These are phyloP conservation scores for Withania somnifera DNA, from an alignment of 305 asterid species.

Conservation along the genomic window DNA sequence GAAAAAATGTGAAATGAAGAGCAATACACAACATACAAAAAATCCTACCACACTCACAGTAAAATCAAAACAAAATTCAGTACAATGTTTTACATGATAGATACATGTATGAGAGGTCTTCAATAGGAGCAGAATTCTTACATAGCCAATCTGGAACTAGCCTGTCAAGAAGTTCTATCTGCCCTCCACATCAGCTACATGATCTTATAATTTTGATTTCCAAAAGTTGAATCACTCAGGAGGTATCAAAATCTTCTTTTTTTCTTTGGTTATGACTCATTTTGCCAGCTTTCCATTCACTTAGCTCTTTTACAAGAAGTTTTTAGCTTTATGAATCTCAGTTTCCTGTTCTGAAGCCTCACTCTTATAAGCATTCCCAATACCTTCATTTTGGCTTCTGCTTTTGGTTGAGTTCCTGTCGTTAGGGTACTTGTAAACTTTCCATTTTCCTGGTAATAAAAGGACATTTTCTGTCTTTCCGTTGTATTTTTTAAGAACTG, in stretches of 20 bases:
- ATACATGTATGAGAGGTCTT: conserved; percentile 64
- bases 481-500: background rate
- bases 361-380: background rate
- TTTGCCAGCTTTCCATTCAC: background rate
- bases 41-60: background rate
- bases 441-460: background rate
- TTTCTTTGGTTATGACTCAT: background rate
- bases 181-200: conserved; percentile 34
- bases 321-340: background rate
- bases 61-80: background rate
- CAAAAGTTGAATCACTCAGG: background rate
- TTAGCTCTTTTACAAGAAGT: background rate
- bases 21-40: no score
- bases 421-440: background rate
- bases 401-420: background rate
- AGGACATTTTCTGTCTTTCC: background rate
- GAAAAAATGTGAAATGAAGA: no score
- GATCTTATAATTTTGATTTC: background rate
- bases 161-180: conserved; percentile 63
- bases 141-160: conserved; percentile 80
- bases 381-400: background rate
- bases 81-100: background rate
- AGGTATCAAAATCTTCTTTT: background rate
- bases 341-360: background rate
- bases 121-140: conserved; percentile 46